Evolutionary conservation across 768 basidiomycete genomes (phyloP).

Genomic region (Russula sp.): DNA sequence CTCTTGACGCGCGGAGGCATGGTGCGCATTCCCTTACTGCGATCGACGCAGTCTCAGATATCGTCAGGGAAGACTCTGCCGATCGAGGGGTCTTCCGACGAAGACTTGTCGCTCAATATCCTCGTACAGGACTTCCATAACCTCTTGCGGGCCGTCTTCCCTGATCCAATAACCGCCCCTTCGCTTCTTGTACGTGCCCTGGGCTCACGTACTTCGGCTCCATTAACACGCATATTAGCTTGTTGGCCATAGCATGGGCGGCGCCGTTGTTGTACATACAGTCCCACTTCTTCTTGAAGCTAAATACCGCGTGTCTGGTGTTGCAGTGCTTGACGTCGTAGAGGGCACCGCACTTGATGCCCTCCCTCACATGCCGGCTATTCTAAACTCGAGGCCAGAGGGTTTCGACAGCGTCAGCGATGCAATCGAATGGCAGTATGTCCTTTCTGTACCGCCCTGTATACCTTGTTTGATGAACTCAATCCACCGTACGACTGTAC

Average conservation of each 20-base stretch:
- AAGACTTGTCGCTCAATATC: constrained; percentile 66
- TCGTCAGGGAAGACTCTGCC: constrained; percentile 58
- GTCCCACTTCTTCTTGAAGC: constrained; percentile 59
- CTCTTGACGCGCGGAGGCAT: constrained; percentile 81
- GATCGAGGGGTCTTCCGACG: constrained; percentile 35
- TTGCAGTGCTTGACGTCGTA: constrained; percentile 82
- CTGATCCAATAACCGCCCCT: constrained; percentile 56
- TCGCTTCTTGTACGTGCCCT: constrained; percentile 61
- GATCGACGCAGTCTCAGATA: constrained; percentile 12
- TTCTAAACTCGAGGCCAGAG: constrained; percentile 80
- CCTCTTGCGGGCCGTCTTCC: constrained; percentile 63
- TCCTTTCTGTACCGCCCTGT: not conserved
- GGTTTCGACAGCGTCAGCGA: constrained; percentile 80
- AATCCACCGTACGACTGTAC: constrained; percentile 29
- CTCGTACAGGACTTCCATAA: constrained; percentile 71
- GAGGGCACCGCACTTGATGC: constrained; percentile 94
- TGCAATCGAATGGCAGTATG: constrained; percentile 95
- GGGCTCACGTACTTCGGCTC: not conserved
- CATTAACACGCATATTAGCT: constrained; percentile 40
- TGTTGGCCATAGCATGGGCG: constrained; percentile 96
- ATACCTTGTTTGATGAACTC: not conserved
- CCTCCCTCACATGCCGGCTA: constrained; percentile 84
- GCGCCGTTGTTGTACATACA: constrained; percentile 74
- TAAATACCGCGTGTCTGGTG: constrained; percentile 68
- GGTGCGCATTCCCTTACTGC: constrained; percentile 44